Evolutionary conservation across 139 green algal genomes (phyloP).

Genomic region (Deuterostichococcus epilithicus): DNA sequence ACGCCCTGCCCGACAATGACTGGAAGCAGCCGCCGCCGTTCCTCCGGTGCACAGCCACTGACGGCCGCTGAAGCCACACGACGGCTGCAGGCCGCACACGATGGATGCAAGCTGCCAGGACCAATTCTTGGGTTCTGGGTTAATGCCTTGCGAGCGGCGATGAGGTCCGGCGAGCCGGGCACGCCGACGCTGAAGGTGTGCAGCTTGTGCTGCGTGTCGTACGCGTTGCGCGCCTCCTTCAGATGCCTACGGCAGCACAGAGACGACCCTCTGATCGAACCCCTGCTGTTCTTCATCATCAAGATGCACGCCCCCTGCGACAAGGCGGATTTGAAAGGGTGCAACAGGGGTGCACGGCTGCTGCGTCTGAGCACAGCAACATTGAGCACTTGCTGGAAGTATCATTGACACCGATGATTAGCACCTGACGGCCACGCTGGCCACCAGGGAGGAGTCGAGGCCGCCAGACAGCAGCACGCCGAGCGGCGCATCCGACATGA

Average conservation of each 20-base stretch:
- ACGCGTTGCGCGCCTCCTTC: conserved; percentile 49
- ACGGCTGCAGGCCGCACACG: too few relatives aligned
- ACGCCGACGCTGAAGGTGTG: conserved; percentile 93
- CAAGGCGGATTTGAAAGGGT: background rate
- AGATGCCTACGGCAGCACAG: conserved; percentile 37
- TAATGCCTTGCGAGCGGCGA: conserved; percentile 72
- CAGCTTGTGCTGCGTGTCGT: conserved; percentile 54
- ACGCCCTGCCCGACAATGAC: too few relatives aligned
- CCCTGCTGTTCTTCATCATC: background rate
- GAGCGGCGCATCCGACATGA: conserved; percentile 96
- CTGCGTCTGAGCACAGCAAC: background rate
- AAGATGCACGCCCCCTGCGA: background rate
- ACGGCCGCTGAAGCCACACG: too few relatives aligned
- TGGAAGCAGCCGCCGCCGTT: too few relatives aligned
- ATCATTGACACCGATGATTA: conserved; percentile 7
- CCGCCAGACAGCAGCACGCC: conserved; percentile 94
- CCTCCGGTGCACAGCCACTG: too few relatives aligned
- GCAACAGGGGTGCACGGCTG: background rate
- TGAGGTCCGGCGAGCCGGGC: conserved; percentile 86
- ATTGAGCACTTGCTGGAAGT: background rate
- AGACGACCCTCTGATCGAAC: background rate
- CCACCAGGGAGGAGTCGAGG: conserved; percentile 91
- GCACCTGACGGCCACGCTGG: conserved; percentile 63
- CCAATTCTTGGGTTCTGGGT: too few relatives aligned
- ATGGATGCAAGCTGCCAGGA: too few relatives aligned